These are phyloP conservation scores for Lipomyces yamadae DNA, from an alignment of 805 yeast genomes.

Conservation along the genomic window DNA sequence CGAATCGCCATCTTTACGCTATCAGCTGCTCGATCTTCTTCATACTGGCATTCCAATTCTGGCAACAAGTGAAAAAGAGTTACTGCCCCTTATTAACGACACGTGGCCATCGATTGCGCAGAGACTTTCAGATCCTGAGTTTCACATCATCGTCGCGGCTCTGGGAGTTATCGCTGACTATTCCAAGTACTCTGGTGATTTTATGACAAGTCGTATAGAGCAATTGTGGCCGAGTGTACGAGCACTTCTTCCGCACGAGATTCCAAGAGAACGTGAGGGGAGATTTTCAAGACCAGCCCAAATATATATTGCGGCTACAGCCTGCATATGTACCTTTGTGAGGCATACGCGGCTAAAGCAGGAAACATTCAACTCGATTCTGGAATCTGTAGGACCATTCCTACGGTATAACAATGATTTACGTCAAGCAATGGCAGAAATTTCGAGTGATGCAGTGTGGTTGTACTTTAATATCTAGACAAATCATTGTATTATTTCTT, in stretches of 20 bases:
- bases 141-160: slow-evolving; percentile 43
- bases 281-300: slow-evolving; percentile 30
- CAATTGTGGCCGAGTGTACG: slow-evolving; percentile 24
- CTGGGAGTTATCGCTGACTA: slow-evolving; percentile 42
- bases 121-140: slow-evolving; percentile 44
- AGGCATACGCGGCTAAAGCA: slow-evolving; percentile 25
- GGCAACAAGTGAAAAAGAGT: slow-evolving; percentile 53
- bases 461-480: slow-evolving; percentile 14
- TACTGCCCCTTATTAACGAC: slow-evolving; percentile 58
- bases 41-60: slow-evolving; percentile 56
- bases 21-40: slow-evolving; percentile 60
- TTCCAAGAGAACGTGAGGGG: slow-evolving; percentile 34
- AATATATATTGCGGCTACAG: slow-evolving; percentile 18
- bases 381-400: slow-evolving; percentile 20
- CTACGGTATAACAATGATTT: slow-evolving; percentile 13
- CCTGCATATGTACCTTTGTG: slow-evolving; percentile 20
- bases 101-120: slow-evolving; percentile 55
- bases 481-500: not conserved
- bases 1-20: slow-evolving; percentile 60
- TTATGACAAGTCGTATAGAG: slow-evolving; percentile 46
- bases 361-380: slow-evolving; percentile 18
- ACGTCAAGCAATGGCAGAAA: slow-evolving; percentile 19
- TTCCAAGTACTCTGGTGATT: slow-evolving; percentile 43
- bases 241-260: slow-evolving; percentile 18
- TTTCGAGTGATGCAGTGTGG: slow-evolving; percentile 33